Base-by-base conservation (phyloP, 1,139 yeast genomes). In the Debaryomyces fabryi region DNA sequence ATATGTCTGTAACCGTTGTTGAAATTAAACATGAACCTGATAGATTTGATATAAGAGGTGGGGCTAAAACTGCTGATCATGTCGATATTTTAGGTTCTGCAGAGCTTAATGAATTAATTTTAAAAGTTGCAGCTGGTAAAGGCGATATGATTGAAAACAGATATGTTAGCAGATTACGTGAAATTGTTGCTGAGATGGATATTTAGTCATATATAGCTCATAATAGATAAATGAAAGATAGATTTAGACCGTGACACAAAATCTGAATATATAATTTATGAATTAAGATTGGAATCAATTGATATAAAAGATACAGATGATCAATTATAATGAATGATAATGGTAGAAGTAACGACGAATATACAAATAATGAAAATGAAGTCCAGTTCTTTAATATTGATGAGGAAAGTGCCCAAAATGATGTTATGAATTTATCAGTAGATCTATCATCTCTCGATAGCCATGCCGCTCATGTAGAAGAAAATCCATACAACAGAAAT, bases 41-140 rank as follows among this genome's bases (percentile, higher is more conserved):
- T 61, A 74, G 89, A 57, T 90, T 87, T 62, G 99, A 95, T 69
- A 87, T 93, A 44, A 80, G 99, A 56, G 99, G 99, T 18, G 99
- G 99, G 4, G 96, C 97, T 20, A 88, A 88, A 63, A 93, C 98
- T 1, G 97, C 99, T 0, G 99, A 93, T 60, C 99, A 93, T 67
- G 99, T 93, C 21, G 99, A 95, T 65, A 91, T 93, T 49, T 74
- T 93, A 44, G 99, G 99, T 1, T 85, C 96, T 51, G 91, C 97
- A 0, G 96, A 87, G 63, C 74, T 93, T 63, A 93, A 93, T 64
- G 97, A 93, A 62, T 72, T 92, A 59, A 75, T 93, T 5, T 73
- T 93, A 50, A 80, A 81, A 52, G 92, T 93, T 20, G 97, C 92
- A 3, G 78, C 90, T 41, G 99, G 98, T 0, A 65, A 75, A 44